These are phyloP conservation scores for Pestalotiopsis sp. DNA, from an alignment of 2,329 filamentous ascomycete genomes.

Conservation along the genomic window DNA sequence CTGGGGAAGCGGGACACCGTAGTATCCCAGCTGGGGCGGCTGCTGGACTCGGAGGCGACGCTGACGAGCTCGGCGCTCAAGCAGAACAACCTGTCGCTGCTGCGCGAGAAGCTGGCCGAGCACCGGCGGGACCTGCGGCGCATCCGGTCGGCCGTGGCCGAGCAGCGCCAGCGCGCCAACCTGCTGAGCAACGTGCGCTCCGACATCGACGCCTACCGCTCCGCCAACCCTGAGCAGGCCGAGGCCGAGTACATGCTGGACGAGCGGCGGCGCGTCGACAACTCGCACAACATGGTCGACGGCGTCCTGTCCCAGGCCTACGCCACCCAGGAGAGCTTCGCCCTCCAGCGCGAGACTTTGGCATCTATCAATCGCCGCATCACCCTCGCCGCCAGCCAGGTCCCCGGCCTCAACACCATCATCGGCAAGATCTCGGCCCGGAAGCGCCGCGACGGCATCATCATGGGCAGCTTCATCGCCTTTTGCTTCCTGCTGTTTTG, in stretches of 20 bases:
- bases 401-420: conserved; percentile 89
- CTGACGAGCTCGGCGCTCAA: conserved; percentile 92
- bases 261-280: conserved; percentile 82
- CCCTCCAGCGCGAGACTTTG: conserved; percentile 82
- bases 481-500: conserved; percentile 88
- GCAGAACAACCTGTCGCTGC: conserved; percentile 90
- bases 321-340: conserved; percentile 91
- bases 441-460: conserved; percentile 92
- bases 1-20: conserved; percentile 82
- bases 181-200: conserved; percentile 87
- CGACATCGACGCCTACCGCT: conserved; percentile 88
- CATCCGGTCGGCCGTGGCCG: conserved; percentile 71
- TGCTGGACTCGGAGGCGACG: conserved; percentile 89
- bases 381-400: conserved; percentile 82
- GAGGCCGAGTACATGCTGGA: conserved; percentile 98
- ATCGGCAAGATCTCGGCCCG: conserved; percentile 93
- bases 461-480: conserved; percentile 88
- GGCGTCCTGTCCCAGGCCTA: conserved; percentile 93
- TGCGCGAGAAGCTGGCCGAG: conserved; percentile 85
- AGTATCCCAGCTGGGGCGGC: conserved; percentile 79
- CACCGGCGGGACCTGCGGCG: conserved; percentile 82
- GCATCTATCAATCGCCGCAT: conserved; percentile 89
- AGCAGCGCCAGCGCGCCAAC: conserved; percentile 85
- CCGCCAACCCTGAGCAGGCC: conserved; percentile 75
- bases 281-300: conserved; percentile 87